A percentile compares a stretch with the other conserved stretches of the same genome.
Conservation (phyloP, 2,329 filamentous ascomycete species). For the Ceratocystis cacaofunesta region DNA sequence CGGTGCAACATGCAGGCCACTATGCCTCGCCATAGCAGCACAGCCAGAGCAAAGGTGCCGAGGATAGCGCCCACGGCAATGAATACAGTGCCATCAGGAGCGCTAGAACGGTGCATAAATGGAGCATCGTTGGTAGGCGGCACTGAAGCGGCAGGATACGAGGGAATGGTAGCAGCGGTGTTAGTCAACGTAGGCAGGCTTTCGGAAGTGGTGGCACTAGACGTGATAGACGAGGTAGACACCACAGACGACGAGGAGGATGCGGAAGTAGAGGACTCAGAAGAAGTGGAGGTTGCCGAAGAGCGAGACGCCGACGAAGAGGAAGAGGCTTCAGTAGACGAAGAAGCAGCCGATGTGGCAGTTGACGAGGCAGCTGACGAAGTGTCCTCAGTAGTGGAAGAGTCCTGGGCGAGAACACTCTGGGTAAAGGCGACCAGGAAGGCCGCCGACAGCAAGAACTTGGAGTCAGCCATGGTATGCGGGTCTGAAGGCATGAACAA, state of each 20-base stretch:
- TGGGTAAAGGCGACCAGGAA: conserved; percentile 18
- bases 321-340: conserved; percentile 2
- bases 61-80: conserved; percentile 84
- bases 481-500: not conserved
- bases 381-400: not conserved
- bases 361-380: not conserved
- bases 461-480: conserved; percentile 13
- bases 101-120: conserved; percentile 74
- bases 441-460: conserved; percentile 16
- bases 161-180: conserved; percentile 27
- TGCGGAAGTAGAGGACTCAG: not conserved
- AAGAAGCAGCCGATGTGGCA: not conserved
- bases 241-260: conserved; percentile 1
- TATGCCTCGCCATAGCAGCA: conserved; percentile 75
- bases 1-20: conserved; percentile 86
- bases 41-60: conserved; percentile 64
- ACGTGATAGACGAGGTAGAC: conserved; percentile 18
- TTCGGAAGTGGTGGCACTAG: conserved; percentile 20
- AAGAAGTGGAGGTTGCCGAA: not conserved
- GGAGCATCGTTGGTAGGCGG: conserved; percentile 74
- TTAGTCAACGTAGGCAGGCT: conserved; percentile 31
- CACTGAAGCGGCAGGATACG: conserved; percentile 58
- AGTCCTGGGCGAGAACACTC: conserved; percentile 10
- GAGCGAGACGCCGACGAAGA: not conserved
- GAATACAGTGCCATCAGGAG: conserved; percentile 90